phyloP scores from a whole-genome alignment of 1,284 basidiomycete species.

The Vanrija humicola region DNA sequence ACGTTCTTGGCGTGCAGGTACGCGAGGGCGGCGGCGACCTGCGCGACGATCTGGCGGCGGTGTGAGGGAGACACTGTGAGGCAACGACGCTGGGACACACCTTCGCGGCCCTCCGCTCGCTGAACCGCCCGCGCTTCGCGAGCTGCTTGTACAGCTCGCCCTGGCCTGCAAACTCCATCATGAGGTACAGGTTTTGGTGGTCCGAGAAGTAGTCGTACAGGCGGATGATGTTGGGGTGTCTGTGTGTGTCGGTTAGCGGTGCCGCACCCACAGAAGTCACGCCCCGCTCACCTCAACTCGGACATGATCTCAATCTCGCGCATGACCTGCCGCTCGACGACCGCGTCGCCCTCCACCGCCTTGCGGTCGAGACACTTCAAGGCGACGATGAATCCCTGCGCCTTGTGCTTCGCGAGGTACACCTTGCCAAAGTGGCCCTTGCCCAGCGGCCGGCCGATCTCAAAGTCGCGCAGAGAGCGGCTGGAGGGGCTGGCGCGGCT shows the following conservation, averaged over 20 bases:
- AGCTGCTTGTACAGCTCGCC: constrained; percentile 95
- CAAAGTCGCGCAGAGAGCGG: constrained; percentile 56
- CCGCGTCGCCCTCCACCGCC: constrained; percentile 72
- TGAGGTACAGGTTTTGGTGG: constrained; percentile 88
- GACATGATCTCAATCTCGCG: constrained; percentile 92
- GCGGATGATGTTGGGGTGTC: constrained; percentile 90
- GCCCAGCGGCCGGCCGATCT: constrained; percentile 89
- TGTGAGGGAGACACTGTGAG: background rate
- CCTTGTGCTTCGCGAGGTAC: constrained; percentile 91
- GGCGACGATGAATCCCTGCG: constrained; percentile 51
- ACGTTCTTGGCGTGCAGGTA: constrained; percentile 95
- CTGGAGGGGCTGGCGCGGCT: background rate
- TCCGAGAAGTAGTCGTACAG: constrained; percentile 98
- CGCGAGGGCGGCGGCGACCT: constrained; percentile 89
- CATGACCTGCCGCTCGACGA: constrained; percentile 84
- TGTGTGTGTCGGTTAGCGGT: constrained; percentile 16
- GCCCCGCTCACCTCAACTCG: constrained; percentile 22
- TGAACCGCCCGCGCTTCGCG: constrained; percentile 62
- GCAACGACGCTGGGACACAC: constrained; percentile 36
- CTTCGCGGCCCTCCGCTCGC: constrained; percentile 72
- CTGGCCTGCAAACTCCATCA: constrained; percentile 88
- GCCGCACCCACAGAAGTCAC: background rate
- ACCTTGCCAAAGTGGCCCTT: constrained; percentile 88
- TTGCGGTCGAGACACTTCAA: constrained; percentile 95
- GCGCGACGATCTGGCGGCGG: constrained; percentile 71